Percentiles rank a stretch among this genome's conserved stretches.
These are phyloP conservation scores for Zygnema cylindricum DNA, from an alignment of 139 green algal genomes.

Conservation along the genomic window DNA sequence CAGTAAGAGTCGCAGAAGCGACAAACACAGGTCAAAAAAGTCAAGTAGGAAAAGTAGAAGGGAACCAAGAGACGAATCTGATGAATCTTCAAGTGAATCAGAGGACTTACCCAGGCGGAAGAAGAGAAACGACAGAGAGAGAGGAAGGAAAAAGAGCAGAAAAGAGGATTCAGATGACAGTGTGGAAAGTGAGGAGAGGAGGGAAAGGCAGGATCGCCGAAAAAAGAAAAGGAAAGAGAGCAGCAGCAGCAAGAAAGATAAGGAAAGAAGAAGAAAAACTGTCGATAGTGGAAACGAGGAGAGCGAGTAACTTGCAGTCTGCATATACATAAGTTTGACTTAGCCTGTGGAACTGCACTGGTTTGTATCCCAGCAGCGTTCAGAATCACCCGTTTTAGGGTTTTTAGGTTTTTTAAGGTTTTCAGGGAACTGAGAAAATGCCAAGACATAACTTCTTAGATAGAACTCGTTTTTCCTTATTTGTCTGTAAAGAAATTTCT, in stretches of 20 bases:
- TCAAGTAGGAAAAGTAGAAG: neutral
- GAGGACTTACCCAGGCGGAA: constrained; percentile 13
- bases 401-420: no score
- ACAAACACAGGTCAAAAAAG: constrained; percentile 48
- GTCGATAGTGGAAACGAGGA: constrained; percentile 24
- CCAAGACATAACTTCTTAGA: no score
- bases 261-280: constrained; percentile 30
- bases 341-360: no score
- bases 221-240: constrained; percentile 50
- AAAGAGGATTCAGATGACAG: constrained; percentile 45
- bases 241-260: constrained; percentile 39
- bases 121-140: constrained; percentile 37
- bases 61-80: neutral
- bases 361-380: no score
- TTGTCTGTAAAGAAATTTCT: no score
- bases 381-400: no score
- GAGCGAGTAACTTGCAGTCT: neutral
- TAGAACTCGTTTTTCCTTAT: no score
- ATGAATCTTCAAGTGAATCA: neutral
- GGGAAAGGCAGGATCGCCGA: constrained; percentile 11
- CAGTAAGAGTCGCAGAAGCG: constrained; percentile 26
- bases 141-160: constrained; percentile 24
- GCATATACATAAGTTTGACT: constrained; percentile 6
- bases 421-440: no score
- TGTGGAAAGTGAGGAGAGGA: constrained; percentile 23